Conservation (phyloP, 176 grass and related monocot species). For the Chloris gayana region DNA sequence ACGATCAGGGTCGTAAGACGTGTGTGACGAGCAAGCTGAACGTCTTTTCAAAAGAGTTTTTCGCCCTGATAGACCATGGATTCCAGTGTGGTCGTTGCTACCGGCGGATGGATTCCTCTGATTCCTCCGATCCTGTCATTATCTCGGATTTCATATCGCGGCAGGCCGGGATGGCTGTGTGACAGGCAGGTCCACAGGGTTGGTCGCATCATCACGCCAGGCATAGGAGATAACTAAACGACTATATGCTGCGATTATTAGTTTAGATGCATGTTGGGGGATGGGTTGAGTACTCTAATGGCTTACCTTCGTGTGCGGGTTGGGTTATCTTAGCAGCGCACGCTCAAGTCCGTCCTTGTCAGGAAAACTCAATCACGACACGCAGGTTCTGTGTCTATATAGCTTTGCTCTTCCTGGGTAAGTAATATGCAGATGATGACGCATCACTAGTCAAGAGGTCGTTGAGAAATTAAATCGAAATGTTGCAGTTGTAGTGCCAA, state of each 20-base stretch:
- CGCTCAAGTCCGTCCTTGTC: neutral
- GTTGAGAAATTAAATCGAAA: too few relatives aligned
- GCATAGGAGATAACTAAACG: neutral
- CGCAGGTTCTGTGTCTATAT: neutral
- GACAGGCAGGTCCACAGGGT: neutral
- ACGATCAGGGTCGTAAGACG: neutral
- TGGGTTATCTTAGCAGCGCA: neutral
- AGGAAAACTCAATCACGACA: conserved; percentile 7
- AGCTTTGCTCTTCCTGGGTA: neutral
- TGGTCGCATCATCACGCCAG: conserved; percentile 25
- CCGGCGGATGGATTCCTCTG: conserved; percentile 4
- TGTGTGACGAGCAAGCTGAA: conserved; percentile 15
- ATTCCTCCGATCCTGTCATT: neutral
- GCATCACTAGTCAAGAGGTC: neutral
- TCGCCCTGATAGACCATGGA: neutral
- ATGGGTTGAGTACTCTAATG: neutral
- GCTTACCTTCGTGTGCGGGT: neutral
- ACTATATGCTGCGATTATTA: neutral
- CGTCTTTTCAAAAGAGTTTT: neutral
- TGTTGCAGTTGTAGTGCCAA: too few relatives aligned
- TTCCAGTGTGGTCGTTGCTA: conserved; percentile 5
- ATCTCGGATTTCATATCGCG: neutral
- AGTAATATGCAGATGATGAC: neutral
- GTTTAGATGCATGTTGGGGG: neutral
- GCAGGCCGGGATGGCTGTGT: neutral